These are phyloP conservation scores for Curvularia lunata DNA, from an alignment of 2,329 filamentous ascomycete species.

Conservation along the genomic window DNA sequence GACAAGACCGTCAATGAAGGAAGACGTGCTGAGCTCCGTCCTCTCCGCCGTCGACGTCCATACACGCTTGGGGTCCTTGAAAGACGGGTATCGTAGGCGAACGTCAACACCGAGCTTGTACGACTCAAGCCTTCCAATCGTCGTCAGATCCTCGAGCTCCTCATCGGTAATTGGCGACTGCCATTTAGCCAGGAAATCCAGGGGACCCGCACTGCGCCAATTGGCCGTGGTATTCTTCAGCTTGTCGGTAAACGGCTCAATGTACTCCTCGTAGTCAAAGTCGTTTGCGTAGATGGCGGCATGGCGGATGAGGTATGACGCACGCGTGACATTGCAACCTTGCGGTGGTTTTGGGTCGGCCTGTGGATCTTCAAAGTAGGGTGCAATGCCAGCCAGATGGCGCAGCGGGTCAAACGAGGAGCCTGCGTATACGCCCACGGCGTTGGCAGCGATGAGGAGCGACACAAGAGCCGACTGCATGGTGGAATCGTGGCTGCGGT, in stretches of 20 bases:
- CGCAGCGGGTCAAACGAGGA: slow-evolving; percentile 55
- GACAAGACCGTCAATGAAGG: slow-evolving; percentile 64
- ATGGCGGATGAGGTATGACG: slow-evolving; percentile 58
- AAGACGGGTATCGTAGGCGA: slow-evolving; percentile 63
- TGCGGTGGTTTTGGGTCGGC: slow-evolving; percentile 57
- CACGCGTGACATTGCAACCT: slow-evolving; percentile 59
- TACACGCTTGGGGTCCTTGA: slow-evolving; percentile 61
- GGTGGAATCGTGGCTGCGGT: slow-evolving; percentile 11
- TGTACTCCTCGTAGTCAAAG: slow-evolving; percentile 60
- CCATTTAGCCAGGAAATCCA: slow-evolving; percentile 66
- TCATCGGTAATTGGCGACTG: slow-evolving; percentile 62
- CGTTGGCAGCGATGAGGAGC: slow-evolving; percentile 36
- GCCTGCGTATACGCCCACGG: slow-evolving; percentile 27
- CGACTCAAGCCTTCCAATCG: slow-evolving; percentile 66
- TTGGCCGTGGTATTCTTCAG: slow-evolving; percentile 64
- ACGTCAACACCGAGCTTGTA: slow-evolving; percentile 65
- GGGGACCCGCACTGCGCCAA: slow-evolving; percentile 62
- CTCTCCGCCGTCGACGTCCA: slow-evolving; percentile 70
- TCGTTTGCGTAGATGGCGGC: slow-evolving; percentile 61
- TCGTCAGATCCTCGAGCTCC: slow-evolving; percentile 65
- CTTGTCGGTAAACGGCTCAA: slow-evolving; percentile 62
- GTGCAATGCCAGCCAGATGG: slow-evolving; percentile 59
- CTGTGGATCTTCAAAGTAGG: slow-evolving; percentile 58
- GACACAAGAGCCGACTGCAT: slow-evolving; percentile 30
- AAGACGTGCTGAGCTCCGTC: slow-evolving; percentile 64